These are phyloP conservation scores for Pseudocercospora macadamiae DNA, from an alignment of 2,329 filamentous ascomycete genomes.

Conservation along the genomic window DNA sequence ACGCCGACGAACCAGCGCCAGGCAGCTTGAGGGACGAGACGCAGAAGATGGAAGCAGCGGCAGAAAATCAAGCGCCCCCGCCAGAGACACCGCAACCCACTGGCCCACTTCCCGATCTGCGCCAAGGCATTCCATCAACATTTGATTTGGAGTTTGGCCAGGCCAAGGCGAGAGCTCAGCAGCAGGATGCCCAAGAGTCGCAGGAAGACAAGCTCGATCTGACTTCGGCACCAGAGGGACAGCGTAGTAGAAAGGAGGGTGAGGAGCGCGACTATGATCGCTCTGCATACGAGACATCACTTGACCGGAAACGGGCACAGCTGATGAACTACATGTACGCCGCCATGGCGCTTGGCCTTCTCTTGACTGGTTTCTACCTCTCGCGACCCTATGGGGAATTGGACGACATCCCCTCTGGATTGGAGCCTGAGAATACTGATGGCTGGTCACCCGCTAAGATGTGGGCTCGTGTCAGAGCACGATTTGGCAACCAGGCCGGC, in stretches of 20 bases:
- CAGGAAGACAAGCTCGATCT: slow-evolving; percentile 31
- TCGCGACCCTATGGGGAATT: slow-evolving; percentile 82
- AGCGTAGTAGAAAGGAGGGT: slow-evolving; percentile 46
- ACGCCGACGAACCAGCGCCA: slow-evolving; percentile 34
- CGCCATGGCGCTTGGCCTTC: slow-evolving; percentile 58
- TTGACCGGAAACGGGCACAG: slow-evolving; percentile 77
- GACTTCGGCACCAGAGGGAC: slow-evolving; percentile 35
- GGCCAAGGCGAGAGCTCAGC: slow-evolving; percentile 38
- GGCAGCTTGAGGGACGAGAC: slow-evolving; percentile 31
- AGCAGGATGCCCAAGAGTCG: slow-evolving; percentile 34
- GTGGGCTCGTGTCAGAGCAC: slow-evolving; percentile 78
- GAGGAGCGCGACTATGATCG: slow-evolving; percentile 70
- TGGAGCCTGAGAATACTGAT: slow-evolving; percentile 66
- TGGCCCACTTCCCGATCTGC: slow-evolving; percentile 82
- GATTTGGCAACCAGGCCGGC: slow-evolving; percentile 73
- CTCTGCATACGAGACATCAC: slow-evolving; percentile 85
- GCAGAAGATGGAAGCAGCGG: slow-evolving; percentile 33
- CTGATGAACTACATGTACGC: slow-evolving; percentile 76
- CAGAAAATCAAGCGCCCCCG: slow-evolving; percentile 30
- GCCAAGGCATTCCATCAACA: slow-evolving; percentile 92
- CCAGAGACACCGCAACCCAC: slow-evolving; percentile 28
- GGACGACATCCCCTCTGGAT: slow-evolving; percentile 66
- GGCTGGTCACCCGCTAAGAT: slow-evolving; percentile 77
- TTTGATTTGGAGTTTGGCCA: slow-evolving; percentile 73
- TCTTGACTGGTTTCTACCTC: slow-evolving; percentile 70